These are phyloP conservation scores for Thelonectria rubi DNA, from an alignment of 2,329 filamentous ascomycete species.

Conservation along the genomic window DNA sequence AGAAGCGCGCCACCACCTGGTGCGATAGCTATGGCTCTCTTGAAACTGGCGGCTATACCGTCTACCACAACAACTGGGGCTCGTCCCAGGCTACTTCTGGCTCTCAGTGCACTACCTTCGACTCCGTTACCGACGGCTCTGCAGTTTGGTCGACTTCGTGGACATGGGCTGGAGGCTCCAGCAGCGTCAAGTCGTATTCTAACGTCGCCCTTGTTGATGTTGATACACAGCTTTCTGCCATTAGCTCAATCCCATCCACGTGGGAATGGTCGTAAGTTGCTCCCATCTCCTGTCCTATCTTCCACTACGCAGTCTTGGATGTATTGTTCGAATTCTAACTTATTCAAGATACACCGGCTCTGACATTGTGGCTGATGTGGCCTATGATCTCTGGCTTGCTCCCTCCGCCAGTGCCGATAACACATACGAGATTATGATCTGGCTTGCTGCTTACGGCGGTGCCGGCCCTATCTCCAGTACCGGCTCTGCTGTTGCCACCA, in stretches of 20 bases:
- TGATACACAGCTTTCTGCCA: constrained; percentile 47
- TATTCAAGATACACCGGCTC: constrained; percentile 44
- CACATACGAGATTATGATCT: constrained; percentile 71
- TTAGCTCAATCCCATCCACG: constrained; percentile 48
- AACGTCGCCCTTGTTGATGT: constrained; percentile 52
- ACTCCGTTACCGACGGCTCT: constrained; percentile 45
- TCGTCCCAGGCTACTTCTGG: constrained; percentile 47
- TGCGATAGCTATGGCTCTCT: constrained; percentile 53
- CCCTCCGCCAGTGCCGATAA: constrained; percentile 51
- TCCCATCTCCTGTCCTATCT: not conserved
- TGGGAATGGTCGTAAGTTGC: constrained; percentile 39
- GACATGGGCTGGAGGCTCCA: constrained; percentile 52
- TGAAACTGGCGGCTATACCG: constrained; percentile 52
- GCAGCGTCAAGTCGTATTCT: constrained; percentile 56
- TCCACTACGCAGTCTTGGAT: not conserved
- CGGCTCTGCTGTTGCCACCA: constrained; percentile 44
- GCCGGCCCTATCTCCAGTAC: constrained; percentile 60
- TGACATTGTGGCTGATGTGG: constrained; percentile 60
- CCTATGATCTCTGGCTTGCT: constrained; percentile 68
- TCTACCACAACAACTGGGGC: constrained; percentile 65
- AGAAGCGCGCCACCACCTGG: constrained; percentile 23
- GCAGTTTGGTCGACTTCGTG: constrained; percentile 54
- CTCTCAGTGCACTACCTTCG: constrained; percentile 52
- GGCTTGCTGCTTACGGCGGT: constrained; percentile 65
- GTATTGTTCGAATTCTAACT: not conserved